phyloP scores from a whole-genome alignment of 2,329 filamentous ascomycete genomes.

The Fusarium scirpi region DNA sequence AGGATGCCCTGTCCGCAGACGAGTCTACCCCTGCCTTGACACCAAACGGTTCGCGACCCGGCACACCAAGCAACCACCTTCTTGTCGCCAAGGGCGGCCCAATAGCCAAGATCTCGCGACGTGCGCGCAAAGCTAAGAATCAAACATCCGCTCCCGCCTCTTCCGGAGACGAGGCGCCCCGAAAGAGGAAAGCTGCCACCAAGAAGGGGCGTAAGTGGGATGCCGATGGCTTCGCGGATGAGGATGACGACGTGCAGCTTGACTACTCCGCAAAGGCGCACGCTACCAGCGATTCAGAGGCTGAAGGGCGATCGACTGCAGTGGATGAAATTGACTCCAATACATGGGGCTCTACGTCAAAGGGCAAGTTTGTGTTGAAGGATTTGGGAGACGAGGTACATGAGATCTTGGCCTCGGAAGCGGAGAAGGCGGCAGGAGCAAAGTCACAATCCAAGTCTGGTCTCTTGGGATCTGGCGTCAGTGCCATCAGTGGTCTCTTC shows the following conservation, averaged over 20 bases:
- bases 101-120: conserved; percentile 80
- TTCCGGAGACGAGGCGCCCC: conserved; percentile 82
- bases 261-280: conserved; percentile 84
- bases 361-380: conserved; percentile 93
- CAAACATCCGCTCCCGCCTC: conserved; percentile 75
- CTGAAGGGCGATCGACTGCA: conserved; percentile 66
- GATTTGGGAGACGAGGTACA: conserved; percentile 95
- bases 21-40: conserved; percentile 74
- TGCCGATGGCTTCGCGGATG: conserved; percentile 86
- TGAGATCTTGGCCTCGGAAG: conserved; percentile 83
- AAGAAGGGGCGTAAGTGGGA: conserved; percentile 96
- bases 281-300: conserved; percentile 65
- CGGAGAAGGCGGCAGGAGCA: conserved; percentile 64
- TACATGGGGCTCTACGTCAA: conserved; percentile 86
- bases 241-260: conserved; percentile 81
- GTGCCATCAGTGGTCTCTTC: conserved; percentile 88
- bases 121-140: conserved; percentile 78
- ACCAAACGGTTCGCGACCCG: conserved; percentile 82
- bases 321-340: conserved; percentile 81
- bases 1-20: conserved; percentile 68
- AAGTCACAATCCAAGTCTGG: conserved; percentile 67
- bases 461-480: conserved; percentile 82
- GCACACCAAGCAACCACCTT: conserved; percentile 75
- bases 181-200: conserved; percentile 77
- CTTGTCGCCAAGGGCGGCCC: conserved; percentile 81